Conservation (phyloP, 2,329 filamentous ascomycete genomes). For the Diplodia seriata region DNA sequence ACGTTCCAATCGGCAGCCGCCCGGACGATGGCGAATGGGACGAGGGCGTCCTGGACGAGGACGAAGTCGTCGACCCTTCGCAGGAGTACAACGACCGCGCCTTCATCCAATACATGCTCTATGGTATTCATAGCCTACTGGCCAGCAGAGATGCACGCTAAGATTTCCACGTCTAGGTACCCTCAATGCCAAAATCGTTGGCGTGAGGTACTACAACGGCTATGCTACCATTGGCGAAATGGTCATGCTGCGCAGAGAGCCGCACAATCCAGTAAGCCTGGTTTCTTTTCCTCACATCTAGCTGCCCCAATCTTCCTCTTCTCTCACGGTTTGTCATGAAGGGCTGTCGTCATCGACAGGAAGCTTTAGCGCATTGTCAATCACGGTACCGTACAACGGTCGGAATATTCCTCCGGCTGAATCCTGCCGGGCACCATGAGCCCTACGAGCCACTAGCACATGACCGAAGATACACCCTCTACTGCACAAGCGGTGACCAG, state of each 20-base stretch:
- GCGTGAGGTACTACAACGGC: constrained; percentile 53
- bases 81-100: constrained; percentile 28
- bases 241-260: constrained; percentile 62
- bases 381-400: background rate
- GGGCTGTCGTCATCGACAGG: background rate
- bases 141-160: background rate
- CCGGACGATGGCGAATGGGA: constrained; percentile 7
- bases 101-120: constrained; percentile 29
- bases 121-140: constrained; percentile 1
- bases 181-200: constrained; percentile 64
- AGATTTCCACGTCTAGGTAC: constrained; percentile 35
- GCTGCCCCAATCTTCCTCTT: background rate
- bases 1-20: constrained; percentile 1
- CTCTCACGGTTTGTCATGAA: background rate
- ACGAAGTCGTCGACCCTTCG: constrained; percentile 19
- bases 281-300: background rate
- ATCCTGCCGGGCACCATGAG: background rate
- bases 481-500: background rate
- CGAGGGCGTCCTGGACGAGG: constrained; percentile 11
- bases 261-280: constrained; percentile 59
- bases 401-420: background rate
- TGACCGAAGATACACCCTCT: background rate
- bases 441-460: background rate
- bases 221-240: constrained; percentile 47
- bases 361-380: background rate